Evolutionary conservation across 768 basidiomycete species (phyloP), one percentile per base, ranked within the genome.

Genomic region (Lactarius hatsudake): DNA sequence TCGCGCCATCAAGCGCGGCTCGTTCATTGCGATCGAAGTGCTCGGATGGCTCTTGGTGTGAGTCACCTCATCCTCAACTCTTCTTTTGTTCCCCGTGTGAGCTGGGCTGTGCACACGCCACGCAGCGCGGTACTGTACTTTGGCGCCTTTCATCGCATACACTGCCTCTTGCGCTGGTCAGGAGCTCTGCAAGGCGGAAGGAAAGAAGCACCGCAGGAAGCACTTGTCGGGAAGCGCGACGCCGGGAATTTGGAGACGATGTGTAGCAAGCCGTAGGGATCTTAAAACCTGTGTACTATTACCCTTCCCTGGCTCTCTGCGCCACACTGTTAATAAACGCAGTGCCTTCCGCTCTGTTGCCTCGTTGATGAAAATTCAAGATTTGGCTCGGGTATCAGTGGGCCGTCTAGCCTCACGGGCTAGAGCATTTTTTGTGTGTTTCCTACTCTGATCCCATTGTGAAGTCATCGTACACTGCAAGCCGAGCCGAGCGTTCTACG

Each of bases 31-130:
- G 12, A 60, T 70, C 1, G 59, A 70, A 42, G 66, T 68, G 7
- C 55, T 70, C 34, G 69, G 69, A 17, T 70, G 69, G 69, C 43
- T 67, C 48, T 20, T 70, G 26, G 69, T 70, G 69, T 70, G 30
- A 59, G 69, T 70, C 23, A 13, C 15, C 30, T 8, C 26, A 1
- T 15, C 28, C 15, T 38, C 36, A 38, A 38, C 30, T 28, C 26
- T 55, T 43, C 56, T 28, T 17, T 10, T 2, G 51, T 54, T 32
- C 15, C 55, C 17, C 20, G 8, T 20, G 17, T 18, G 5, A 32
- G 42, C 20, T 55, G 28, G 36, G 36, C 2, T 6, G 6, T 53
- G 26, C 34, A 26, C 36, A 53, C 6, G 26, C 26, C 51, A 53
- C 43, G 30, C 55, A 67, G 66, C 20, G 48, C 62, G 32, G 58